These are phyloP conservation scores for Penicillium waksmanii DNA, from an alignment of 495 filamentous ascomycete species.

Conservation along the genomic window DNA sequence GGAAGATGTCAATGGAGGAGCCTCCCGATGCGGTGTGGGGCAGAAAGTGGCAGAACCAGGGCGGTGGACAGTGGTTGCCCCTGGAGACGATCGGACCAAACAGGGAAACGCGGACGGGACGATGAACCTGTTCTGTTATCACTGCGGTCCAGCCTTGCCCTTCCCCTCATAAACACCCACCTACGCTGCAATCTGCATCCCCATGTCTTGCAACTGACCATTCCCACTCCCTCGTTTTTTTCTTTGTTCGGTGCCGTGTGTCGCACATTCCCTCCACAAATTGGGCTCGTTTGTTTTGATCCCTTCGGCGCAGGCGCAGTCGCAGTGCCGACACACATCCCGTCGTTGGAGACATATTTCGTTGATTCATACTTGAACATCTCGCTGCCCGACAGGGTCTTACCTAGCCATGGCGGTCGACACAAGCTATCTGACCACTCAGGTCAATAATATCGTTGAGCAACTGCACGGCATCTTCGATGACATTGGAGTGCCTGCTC, in stretches of 20 bases:
- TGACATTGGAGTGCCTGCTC: slow-evolving; percentile 87
- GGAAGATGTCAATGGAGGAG: slow-evolving; percentile 6
- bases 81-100: slow-evolving; percentile 37
- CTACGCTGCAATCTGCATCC: slow-evolving; percentile 11
- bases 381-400: slow-evolving; percentile 11
- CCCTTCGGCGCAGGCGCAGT: slow-evolving; percentile 23
- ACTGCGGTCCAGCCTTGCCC: slow-evolving; percentile 24
- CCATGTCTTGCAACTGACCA: slow-evolving; percentile 31
- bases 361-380: slow-evolving; percentile 17
- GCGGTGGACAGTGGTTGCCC: slow-evolving; percentile 39
- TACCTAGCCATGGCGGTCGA: slow-evolving; percentile 74
- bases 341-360: slow-evolving; percentile 24
- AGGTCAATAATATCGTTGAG: slow-evolving; percentile 88
- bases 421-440: slow-evolving; percentile 86
- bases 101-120: slow-evolving; percentile 21
- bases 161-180: slow-evolving; percentile 35
- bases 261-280: slow-evolving; percentile 20
- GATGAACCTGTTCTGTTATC: slow-evolving; percentile 38
- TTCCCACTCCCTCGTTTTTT: slow-evolving; percentile 27
- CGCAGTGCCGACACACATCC: slow-evolving; percentile 20
- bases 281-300: slow-evolving; percentile 27
- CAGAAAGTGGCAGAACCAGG: slow-evolving; percentile 28
- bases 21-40: background rate
- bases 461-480: slow-evolving; percentile 94
- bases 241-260: slow-evolving; percentile 26